phyloP scores from a whole-genome alignment of 495 filamentous ascomycete species.

The Margaritispora aquatica region DNA sequence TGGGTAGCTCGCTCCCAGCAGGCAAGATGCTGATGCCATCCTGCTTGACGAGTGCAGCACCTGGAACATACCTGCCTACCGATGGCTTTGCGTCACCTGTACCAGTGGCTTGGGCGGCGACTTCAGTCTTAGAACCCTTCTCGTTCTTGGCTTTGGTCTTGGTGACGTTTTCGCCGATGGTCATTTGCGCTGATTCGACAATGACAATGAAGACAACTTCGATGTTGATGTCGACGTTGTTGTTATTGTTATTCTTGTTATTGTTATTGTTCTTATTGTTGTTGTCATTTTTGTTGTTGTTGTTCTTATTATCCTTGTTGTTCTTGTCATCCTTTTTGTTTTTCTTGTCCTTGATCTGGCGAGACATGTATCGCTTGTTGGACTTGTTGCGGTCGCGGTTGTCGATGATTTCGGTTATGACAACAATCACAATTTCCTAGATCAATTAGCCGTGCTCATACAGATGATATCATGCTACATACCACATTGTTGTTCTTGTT shows the following conservation, averaged over 20 bases:
- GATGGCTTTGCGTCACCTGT: not conserved
- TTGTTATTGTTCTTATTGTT: not conserved
- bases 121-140: not conserved
- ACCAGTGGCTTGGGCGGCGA: not conserved
- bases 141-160: not conserved
- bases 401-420: constrained; percentile 17
- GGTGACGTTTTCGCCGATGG: not conserved
- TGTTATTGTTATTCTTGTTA: not conserved
- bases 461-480: not conserved
- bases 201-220: constrained; percentile 10
- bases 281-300: not conserved
- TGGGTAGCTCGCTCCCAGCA: not conserved
- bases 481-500: constrained; percentile 22
- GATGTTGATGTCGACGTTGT: not conserved
- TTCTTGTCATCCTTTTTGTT: not conserved
- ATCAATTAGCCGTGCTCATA: constrained; percentile 4
- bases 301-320: not conserved
- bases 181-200: constrained; percentile 2
- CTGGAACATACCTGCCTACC: constrained; percentile 7
- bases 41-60: not conserved
- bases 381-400: constrained; percentile 7
- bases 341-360: constrained; percentile 17
- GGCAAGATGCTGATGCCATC: constrained; percentile 14
- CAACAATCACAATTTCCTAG: constrained; percentile 21
- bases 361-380: constrained; percentile 17